Conservation (phyloP, 371 early-diverging fungal species). For the Mucor racemosus region DNA sequence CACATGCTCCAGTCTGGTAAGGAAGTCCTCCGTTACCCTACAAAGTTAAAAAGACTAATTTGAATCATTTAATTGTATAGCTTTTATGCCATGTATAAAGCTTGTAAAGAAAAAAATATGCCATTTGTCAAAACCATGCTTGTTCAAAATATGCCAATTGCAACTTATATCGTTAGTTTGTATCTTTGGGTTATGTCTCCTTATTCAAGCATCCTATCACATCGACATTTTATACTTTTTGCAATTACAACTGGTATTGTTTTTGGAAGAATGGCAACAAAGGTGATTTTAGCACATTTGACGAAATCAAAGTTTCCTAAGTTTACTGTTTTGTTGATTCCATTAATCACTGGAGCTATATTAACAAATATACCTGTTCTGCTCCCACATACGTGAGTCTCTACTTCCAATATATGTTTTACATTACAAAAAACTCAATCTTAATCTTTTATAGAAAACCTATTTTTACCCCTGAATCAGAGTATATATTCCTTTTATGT, state of each 20-base stretch:
- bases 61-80: conserved; percentile 4
- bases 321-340: conserved; percentile 74
- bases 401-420: background rate
- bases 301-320: conserved; percentile 81
- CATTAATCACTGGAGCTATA: conserved; percentile 71
- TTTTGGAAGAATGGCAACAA: conserved; percentile 89
- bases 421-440: background rate
- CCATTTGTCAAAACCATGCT: conserved; percentile 68
- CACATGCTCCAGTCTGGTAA: conserved; percentile 74
- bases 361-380: conserved; percentile 62
- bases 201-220: conserved; percentile 62
- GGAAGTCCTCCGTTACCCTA: background rate
- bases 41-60: background rate
- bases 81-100: conserved; percentile 67
- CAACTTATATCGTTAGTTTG: conserved; percentile 43
- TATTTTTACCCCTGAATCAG: conserved; percentile 67
- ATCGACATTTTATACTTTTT: conserved; percentile 75
- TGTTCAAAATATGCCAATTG: conserved; percentile 70
- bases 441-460: conserved; percentile 50
- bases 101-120: conserved; percentile 67
- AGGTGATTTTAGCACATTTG: conserved; percentile 87
- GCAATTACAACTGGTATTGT: conserved; percentile 75
- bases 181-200: conserved; percentile 77
- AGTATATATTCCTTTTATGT: conserved; percentile 72
- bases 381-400: conserved; percentile 43